Evolutionary conservation across 805 yeast species (phyloP).

Genomic region (Pichia phayaonensis): DNA sequence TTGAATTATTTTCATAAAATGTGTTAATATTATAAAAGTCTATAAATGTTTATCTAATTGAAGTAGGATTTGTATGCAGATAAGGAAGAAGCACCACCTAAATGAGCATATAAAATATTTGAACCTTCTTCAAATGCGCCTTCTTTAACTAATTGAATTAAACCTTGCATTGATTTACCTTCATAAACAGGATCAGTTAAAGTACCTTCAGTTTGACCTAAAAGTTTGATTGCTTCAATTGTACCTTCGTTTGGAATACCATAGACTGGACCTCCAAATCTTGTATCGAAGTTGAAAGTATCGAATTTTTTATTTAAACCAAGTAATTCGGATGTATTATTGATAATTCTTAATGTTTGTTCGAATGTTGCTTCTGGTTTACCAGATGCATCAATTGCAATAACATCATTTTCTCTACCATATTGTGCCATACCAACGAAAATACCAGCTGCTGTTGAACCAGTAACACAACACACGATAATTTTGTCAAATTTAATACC

Average conservation of each 20-base stretch:
- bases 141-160: constrained; percentile 23
- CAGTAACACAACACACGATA: constrained; percentile 31
- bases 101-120: constrained; percentile 25
- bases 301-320: constrained; percentile 24
- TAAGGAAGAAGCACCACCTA: constrained; percentile 30
- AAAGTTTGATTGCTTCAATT: constrained; percentile 29
- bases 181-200: constrained; percentile 32
- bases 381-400: constrained; percentile 31
- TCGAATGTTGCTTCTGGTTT: constrained; percentile 29
- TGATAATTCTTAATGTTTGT: constrained; percentile 29
- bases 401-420: constrained; percentile 28
- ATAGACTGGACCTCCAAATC: constrained; percentile 29
- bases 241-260: constrained; percentile 32
- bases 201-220: constrained; percentile 30
- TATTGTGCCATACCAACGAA: constrained; percentile 30
- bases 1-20: too few species aligned
- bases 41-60: neutral
- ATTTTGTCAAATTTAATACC: constrained; percentile 30
- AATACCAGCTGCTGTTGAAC: constrained; percentile 30
- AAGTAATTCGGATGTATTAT: constrained; percentile 26
- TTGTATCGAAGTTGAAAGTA: constrained; percentile 24
- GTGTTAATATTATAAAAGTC: neutral
- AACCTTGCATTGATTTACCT: constrained; percentile 31
- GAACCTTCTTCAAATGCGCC: constrained; percentile 24
- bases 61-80: constrained; percentile 25